Evolutionary conservation across 176 grass and related monocot species (phyloP).

Genomic region (Eleusine coracana): DNA sequence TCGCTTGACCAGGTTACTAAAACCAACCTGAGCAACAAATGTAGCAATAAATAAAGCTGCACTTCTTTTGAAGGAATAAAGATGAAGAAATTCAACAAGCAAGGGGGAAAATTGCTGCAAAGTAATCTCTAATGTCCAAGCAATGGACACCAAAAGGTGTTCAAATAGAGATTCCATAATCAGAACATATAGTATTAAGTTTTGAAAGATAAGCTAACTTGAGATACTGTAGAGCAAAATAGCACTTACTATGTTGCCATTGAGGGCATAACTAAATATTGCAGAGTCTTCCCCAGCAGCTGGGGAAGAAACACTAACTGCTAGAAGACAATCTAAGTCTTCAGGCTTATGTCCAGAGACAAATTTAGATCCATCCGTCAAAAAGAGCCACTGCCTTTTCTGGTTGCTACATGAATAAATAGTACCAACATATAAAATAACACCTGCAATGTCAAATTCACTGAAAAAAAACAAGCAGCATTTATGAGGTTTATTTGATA

Average conservation of each 20-base stretch:
- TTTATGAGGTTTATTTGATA: conserved; percentile 24
- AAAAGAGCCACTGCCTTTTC: conserved; percentile 92
- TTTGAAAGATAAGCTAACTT: conserved; percentile 15
- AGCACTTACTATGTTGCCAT: conserved; percentile 74
- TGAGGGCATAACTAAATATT: conserved; percentile 67
- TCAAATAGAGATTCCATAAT: conserved; percentile 28
- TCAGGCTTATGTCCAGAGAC: conserved; percentile 40
- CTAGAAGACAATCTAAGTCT: conserved; percentile 69
- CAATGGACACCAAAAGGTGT: neutral
- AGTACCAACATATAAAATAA: conserved; percentile 77
- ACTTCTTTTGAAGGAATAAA: conserved; percentile 32
- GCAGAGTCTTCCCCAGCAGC: conserved; percentile 49
- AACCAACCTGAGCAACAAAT: conserved; percentile 72
- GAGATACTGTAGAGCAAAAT: conserved; percentile 2
- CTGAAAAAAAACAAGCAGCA: conserved; percentile 55
- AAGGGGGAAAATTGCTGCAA: neutral
- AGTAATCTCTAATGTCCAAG: conserved; percentile 9
- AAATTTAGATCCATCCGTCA: conserved; percentile 73
- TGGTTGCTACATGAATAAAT: conserved; percentile 64
- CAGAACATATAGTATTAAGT: conserved; percentile 1
- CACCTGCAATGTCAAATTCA: conserved; percentile 88
- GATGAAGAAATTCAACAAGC: conserved; percentile 13
- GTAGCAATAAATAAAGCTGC: conserved; percentile 36
- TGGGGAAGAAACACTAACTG: conserved; percentile 67
- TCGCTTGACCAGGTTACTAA: conserved; percentile 81